Base-by-base conservation (phyloP, 2,329 filamentous ascomycete genomes). In the Talaromyces amestolkiae region DNA sequence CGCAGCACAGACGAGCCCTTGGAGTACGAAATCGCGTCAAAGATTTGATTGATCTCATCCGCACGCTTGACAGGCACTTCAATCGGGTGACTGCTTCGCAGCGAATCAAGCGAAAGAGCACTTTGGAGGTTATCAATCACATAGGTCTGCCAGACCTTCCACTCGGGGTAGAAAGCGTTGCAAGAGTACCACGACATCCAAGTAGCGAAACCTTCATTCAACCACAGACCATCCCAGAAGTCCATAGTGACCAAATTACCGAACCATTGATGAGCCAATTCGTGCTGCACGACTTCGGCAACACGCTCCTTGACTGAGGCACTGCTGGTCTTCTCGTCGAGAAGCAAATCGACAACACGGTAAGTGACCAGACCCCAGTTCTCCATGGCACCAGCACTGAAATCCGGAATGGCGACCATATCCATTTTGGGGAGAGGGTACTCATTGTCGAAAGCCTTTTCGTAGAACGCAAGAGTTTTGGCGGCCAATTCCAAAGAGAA, bases 281-380 rank as follows among this genome's bases (percentile, higher is more conserved):
- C 94, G 81, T 98, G 94, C 83, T 97, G 93, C 33, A 98, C 94
- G 47, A 95, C 92, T 78, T 97, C 94, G 61, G 94, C 94, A 63
- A 98, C 91, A 45, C 93, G 89, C 81, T 97, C 91, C 82, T 96
- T 97, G 67, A 89, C 92, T 43, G 90, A 89, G 22, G 94, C 93
- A 74, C 93, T 91, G 73, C 91, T 95, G 3, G 87, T 91, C 84
- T 96, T 95, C 79, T 97, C 92, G 72, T 98, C 94, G 68, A 96
- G 87, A 66, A 98, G 85, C 56, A 98, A 79, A 74, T 96, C 92
- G 39, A 97, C 93, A 24, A 96, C 91, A 69, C 94, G 90, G 81
- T 97, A 98, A 7, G 94, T 98, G 71, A 98, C 88, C 61, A 98
- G 83, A 75, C 94, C 94, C 94, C 94, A 98, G 78, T 98, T 98